Base-by-base conservation (phyloP, 768 basidiomycete genomes). In the Tephrocybe sp. region DNA sequence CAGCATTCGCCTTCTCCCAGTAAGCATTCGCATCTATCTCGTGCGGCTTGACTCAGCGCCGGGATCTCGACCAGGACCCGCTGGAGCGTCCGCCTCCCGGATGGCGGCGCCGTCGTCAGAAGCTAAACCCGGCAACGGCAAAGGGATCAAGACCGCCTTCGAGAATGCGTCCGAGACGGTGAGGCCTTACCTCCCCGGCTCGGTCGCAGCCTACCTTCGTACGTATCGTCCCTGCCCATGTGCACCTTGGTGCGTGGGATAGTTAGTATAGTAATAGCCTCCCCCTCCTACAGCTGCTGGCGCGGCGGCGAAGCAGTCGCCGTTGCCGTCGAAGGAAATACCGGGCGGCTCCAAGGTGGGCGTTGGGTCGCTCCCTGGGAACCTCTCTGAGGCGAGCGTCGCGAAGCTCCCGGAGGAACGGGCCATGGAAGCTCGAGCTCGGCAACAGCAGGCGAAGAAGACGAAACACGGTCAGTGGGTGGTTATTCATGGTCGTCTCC, bases 331-430 rank as follows among this genome's bases (percentile, higher is more conserved):
- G 15, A 40, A 50, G 7, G 51, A 56, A 28, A 15, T 23, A 0
- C 48, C 51, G 1, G 38, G 51, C 10, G 38, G 41, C 3, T 68
- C 75, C 0, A 56, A 55, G 0, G 65, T 62, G 0, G 80, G 78
- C 11, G 74, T 78, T 1, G 80, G 81, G 14, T 73, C 78, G 1
- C 65, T 82, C 4, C 80, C 79, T 5, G 80, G 80, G 4, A 62
- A 61, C 17, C 55, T 62, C 20, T 67, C 61, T 20, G 80, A 81
- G 56, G 59, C 68, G 3, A 70, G 68, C 2, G 75, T 82, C 3
- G 73, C 77, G 7, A 69, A 69, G 40, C 62, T 81, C 2, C 79
- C 79, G 1, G 76, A 79, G 7, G 79, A 81, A 43, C 66, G 72
- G 4, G 21, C 37, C 18, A 34, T 53, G 51, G 58, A 62, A 28